Evolutionary conservation across 1,284 basidiomycete genomes (phyloP).

Genomic region (Cyathus olla): DNA sequence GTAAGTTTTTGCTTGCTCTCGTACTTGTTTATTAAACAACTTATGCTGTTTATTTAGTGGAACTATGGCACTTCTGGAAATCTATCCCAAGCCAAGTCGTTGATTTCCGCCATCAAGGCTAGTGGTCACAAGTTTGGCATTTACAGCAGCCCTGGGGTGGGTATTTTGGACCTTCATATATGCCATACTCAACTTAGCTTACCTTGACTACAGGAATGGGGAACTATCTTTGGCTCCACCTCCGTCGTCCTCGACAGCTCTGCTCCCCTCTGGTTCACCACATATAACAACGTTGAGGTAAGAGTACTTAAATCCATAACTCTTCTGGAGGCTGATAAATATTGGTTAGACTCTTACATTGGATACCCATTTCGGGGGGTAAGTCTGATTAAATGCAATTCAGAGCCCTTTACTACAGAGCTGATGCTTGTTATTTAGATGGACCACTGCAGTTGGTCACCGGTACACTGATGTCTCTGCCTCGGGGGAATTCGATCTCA

Average conservation of each 20-base stretch:
- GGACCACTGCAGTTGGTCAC: neutral
- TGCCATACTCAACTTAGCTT: neutral
- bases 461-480: neutral
- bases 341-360: neutral
- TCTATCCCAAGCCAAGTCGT: conserved; percentile 18
- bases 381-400: neutral
- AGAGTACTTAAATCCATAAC: neutral
- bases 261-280: conserved; percentile 32
- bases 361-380: neutral
- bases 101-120: conserved; percentile 27
- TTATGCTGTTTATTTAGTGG: conserved; percentile 15
- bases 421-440: neutral
- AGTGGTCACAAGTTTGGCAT: conserved; percentile 31
- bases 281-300: conserved; percentile 27
- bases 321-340: neutral
- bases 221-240: conserved; percentile 29
- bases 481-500: neutral
- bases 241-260: conserved; percentile 23
- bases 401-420: neutral
- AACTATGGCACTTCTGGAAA: conserved; percentile 30
- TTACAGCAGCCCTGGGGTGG: conserved; percentile 28
- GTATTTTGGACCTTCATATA: neutral
- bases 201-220: conserved; percentile 20
- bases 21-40: neutral
- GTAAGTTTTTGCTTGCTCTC: conserved; percentile 7